Evolutionary conservation across 108 stramenopile species (phyloP).

Genomic region (Mediolabrus comicus): DNA sequence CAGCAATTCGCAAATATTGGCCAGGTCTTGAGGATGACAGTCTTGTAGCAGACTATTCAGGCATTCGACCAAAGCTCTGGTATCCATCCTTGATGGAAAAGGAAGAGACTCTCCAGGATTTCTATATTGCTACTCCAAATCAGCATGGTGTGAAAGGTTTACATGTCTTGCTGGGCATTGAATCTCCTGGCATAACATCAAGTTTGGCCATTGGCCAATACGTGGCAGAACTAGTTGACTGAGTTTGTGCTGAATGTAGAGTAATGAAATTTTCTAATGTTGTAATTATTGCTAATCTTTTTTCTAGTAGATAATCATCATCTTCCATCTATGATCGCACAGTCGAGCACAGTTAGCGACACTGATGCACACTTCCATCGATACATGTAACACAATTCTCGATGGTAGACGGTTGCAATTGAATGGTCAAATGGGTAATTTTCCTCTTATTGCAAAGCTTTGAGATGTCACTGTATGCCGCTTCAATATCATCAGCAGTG

Average conservation of each 20-base stretch:
- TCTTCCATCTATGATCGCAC: too few species aligned
- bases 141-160: constrained; percentile 70
- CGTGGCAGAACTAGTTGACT: constrained; percentile 34
- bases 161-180: constrained; percentile 72
- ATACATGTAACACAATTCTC: constrained; percentile 56
- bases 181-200: constrained; percentile 86
- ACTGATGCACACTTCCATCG: constrained; percentile 27
- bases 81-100: constrained; percentile 47
- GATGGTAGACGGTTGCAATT: constrained; percentile 47
- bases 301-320: too few species aligned
- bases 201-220: constrained; percentile 75
- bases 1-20: constrained; percentile 77
- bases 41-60: constrained; percentile 76
- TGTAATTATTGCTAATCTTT: too few species aligned
- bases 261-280: not conserved
- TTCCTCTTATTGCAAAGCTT: constrained; percentile 36
- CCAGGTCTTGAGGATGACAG: constrained; percentile 55
- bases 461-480: constrained; percentile 39
- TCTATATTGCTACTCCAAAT: constrained; percentile 54
- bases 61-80: constrained; percentile 76
- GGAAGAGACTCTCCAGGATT: constrained; percentile 47
- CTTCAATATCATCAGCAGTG: constrained; percentile 29
- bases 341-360: constrained; percentile 12
- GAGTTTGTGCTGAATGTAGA: not conserved
- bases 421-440: constrained; percentile 67